These are phyloP conservation scores for Eimeria tenella DNA, from an alignment of 169 alveolate species.

Conservation along the genomic window DNA sequence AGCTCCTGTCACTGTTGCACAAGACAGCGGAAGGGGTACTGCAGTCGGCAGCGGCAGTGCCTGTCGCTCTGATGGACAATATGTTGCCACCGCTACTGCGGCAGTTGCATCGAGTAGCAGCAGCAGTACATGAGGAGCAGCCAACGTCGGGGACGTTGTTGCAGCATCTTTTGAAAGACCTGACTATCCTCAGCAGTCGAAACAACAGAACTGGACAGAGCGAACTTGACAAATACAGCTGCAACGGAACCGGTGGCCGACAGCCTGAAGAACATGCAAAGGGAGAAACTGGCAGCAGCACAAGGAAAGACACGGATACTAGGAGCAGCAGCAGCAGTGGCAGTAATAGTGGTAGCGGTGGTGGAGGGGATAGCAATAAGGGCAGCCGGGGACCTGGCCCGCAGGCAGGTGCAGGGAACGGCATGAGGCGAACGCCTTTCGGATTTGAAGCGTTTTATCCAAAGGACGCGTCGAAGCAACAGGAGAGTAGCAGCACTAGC, in stretches of 20 bases:
- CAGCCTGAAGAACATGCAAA: background rate
- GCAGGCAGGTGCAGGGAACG: background rate
- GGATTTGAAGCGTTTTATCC: constrained; percentile 66
- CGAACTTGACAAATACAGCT: background rate
- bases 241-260: background rate
- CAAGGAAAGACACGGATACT: background rate
- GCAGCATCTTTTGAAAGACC: constrained; percentile 30
- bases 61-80: background rate
- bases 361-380: constrained; percentile 22
- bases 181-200: constrained; percentile 31
- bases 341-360: background rate
- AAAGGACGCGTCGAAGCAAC: constrained; percentile 32
- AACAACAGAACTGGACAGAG: background rate
- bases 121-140: constrained; percentile 16
- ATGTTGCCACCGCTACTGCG: constrained; percentile 49
- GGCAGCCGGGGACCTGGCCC: constrained; percentile 7
- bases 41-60: constrained; percentile 14
- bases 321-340: constrained; percentile 53
- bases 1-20: background rate
- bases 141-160: constrained; percentile 37
- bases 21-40: background rate
- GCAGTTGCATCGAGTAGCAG: constrained; percentile 34
- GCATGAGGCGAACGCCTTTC: constrained; percentile 56
- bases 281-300: constrained; percentile 1
- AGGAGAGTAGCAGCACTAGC: constrained; percentile 31